Base-by-base conservation (phyloP, 2,329 filamentous ascomycete species). In the Sporothrix pseudoabietina region DNA sequence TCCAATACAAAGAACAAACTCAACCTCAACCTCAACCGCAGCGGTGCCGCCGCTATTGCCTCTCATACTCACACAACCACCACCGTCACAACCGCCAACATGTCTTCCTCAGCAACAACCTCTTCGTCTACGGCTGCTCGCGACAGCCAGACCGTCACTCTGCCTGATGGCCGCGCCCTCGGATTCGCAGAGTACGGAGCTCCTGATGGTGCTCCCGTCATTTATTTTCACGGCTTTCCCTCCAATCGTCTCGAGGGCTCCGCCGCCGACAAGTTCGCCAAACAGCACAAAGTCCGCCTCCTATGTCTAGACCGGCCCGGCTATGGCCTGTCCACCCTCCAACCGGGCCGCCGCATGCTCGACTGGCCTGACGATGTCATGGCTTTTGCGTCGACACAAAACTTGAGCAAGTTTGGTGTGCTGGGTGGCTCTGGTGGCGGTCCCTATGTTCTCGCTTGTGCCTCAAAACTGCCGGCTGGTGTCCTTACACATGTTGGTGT, bases 211-310 rank as follows among this genome's bases (percentile, higher is more conserved):
- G 75, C 78, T 5, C 80, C 81, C 0, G 71, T 83, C 1, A 75
- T 85, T 41, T 83, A 80, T 76, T 82, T 84, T 70, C 84, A 85
- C 75, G 84, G 83, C 9, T 83, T 81, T 71, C 84, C 83, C 0
- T 80, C 80, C 0, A 83, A 81, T 4, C 82, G 83, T 5, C 76
- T 84, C 12, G 83, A 85, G 72, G 81, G 77, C 7, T 73, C 72
- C 6, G 75, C 75, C 10, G 70, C 80, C 22, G 76, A 81, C 52
- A 71, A 76, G 3, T 66, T 78, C 4, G 81, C 80, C 10, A 72
- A 75, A 2, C 75, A 75, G 3, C 77, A 76, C 9, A 74, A 76
- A 4, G 73, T 82, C 19, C 81, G 81, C 8, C 35, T 84, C 55
- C 78, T 85, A 52, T 78, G 81, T 4, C 77, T 82, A 2, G 83